Base-by-base conservation (phyloP, 2,329 filamentous ascomycete genomes). In the Penicillium concentricum region DNA sequence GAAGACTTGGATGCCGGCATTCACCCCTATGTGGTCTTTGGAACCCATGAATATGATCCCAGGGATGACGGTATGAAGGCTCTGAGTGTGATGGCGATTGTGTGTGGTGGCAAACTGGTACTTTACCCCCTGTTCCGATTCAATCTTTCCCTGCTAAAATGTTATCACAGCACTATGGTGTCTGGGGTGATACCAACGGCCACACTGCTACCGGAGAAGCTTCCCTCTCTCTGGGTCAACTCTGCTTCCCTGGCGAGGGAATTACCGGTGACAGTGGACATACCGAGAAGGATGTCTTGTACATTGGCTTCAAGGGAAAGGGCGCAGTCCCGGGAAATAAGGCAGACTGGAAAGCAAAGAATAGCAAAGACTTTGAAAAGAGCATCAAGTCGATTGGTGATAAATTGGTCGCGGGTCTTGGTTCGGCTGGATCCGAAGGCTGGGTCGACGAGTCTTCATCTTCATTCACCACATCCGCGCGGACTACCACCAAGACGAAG, bases 111-210 rank as follows among this genome's bases (percentile, higher is more conserved):
- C 47, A 74, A 81, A 62, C 67, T 83, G 67, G 77, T 79, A 66
- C n/a, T 54, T 26, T 20, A 7, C 4, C n/a, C 22, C 37, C 28
- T 30, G 4, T 32, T 48, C 82, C 79, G 30, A 34, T 5, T 74
- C 79, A 60, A 20, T 13, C 7, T 7, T n/a, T n/a, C n/a, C 18
- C 16, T 24, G 9, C 45, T 47, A 35, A 47, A 4, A n/a, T 15
- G 4, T 13, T 8, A n/a, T 37, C 20, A n/a, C 20, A 47, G 45
- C 45, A 47, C 32, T 86, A 86, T 64, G 84, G 82, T 12, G 72
- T 86, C 48, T 87, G 83, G 84, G 84, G 83, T 20, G 84, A 87
- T 60, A 81, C 80, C 34, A 87, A 87, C 59, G 84, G 83, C 42
- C 81, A 78, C 46, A 79, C 81, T 48, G 77, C 78, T 2, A 78